These are phyloP conservation scores for Globisporangium sylvaticum DNA, from an alignment of 352 stramenopile genomes.

Conservation along the genomic window DNA sequence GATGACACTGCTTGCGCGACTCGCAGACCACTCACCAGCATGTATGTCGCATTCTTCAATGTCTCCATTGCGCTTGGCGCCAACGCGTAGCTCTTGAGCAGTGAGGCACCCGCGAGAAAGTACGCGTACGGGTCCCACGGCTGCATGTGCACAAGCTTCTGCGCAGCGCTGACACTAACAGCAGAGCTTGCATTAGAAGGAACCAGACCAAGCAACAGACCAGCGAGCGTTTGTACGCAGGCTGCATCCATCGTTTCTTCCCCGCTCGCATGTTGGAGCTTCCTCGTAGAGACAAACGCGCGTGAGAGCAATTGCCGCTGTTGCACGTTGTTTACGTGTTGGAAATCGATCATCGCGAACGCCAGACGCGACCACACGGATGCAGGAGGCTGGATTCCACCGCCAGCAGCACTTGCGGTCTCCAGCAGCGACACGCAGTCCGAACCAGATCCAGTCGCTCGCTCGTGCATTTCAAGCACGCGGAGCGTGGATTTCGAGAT, in stretches of 20 bases:
- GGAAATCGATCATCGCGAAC: conserved; percentile 37
- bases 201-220: conserved; percentile 26
- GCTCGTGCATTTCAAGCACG: conserved; percentile 42
- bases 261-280: background rate
- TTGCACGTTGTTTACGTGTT: conserved; percentile 11
- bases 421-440: conserved; percentile 26
- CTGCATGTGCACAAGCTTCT: conserved; percentile 61
- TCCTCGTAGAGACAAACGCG: background rate
- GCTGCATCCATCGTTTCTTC: conserved; percentile 28
- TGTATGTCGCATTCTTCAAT: conserved; percentile 14
- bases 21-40: conserved; percentile 40
- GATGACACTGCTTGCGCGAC: conserved; percentile 9
- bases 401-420: conserved; percentile 19
- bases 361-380: conserved; percentile 24
- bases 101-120: conserved; percentile 34
- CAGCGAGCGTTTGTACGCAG: conserved; percentile 24
- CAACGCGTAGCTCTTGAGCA: conserved; percentile 40
- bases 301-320: conserved; percentile 1
- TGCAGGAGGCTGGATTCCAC: conserved; percentile 13
- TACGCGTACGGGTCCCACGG: conserved; percentile 59
- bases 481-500: conserved; percentile 17
- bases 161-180: conserved; percentile 10
- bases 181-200: conserved; percentile 11
- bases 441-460: conserved; percentile 18
- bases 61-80: conserved; percentile 16